Evolutionary conservation across 768 basidiomycete genomes (phyloP), one percentile per base, ranked within the genome.

Genomic region (Phanerochaete carnosa): DNA sequence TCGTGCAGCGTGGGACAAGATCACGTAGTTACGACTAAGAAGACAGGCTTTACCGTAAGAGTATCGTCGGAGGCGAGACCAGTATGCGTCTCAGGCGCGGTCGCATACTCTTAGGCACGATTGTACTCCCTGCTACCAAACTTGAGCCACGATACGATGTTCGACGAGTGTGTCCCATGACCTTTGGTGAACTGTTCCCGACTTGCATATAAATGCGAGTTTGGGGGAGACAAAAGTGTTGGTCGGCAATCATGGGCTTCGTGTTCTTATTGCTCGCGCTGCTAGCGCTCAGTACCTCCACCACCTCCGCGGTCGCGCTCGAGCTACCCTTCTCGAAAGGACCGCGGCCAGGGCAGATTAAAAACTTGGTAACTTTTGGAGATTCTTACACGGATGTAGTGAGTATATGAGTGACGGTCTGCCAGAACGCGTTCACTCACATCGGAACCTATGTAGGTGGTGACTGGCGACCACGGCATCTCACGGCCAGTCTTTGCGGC

Each of bases 401-500:
- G 29, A 58, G 64, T 55, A 45, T 16, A 11, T 13, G 7, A 57
- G 4, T 35, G 33, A 35, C 13, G 13, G 33, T 35, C n/a, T 6
- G 33, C 13, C 33, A 6, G 33, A 35, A 13, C 33, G 13, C 33
- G 8, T 37, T 6, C 51, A 26, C 25, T 28, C 23, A 28, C 28
- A 22, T 50, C 33, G 25, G 33, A 4, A n/a, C 50, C n/a, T 45
- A 45, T n/a, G 50, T 45, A 64, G 64, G 55, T 59, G 52, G 60
- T 64, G 15, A 25, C 69, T 12, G 73, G 72, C 1, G 73, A 75
- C 54, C 77, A 77, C 9, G 82, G 80, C 2, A 77, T 75, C 3
- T 73, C 83, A 13, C 88, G 87, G 87, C 87, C 87, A 1, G 75
- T 80, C 0, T 88, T 84, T 62, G 83, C 80, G 1, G 80, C 84